Evolutionary conservation across 2,329 filamentous ascomycete genomes (phyloP).

Genomic region (Ophiocordyceps australis): DNA sequence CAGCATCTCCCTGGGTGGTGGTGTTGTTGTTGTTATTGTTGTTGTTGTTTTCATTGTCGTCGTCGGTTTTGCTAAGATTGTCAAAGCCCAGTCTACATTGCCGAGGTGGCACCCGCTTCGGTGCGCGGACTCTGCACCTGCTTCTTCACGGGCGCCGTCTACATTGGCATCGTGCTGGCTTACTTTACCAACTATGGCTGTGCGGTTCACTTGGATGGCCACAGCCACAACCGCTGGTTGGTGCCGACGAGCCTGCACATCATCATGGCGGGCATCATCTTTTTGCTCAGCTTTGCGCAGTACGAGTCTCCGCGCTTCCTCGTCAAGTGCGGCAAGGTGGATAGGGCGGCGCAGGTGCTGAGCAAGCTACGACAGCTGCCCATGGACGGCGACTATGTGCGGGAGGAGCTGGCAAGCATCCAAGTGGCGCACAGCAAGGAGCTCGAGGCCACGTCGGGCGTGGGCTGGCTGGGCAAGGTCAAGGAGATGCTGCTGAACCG

Average conservation of each 20-base stretch:
- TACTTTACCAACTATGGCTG: constrained; percentile 59
- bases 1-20: too few species aligned
- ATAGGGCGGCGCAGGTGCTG: constrained; percentile 38
- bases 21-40: too few species aligned
- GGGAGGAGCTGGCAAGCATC: constrained; percentile 44
- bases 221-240: constrained; percentile 34
- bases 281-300: constrained; percentile 49
- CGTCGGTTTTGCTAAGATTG: too few species aligned
- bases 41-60: too few species aligned
- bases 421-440: constrained; percentile 49
- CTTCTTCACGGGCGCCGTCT: constrained; percentile 37
- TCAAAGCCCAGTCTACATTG: constrained; percentile 48
- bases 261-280: constrained; percentile 59
- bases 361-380: constrained; percentile 39
- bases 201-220: constrained; percentile 26
- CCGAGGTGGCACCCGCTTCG: constrained; percentile 51
- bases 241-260: constrained; percentile 60
- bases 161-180: constrained; percentile 59
- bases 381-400: constrained; percentile 39
- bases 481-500: constrained; percentile 51
- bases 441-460: constrained; percentile 49
- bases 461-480: constrained; percentile 44
- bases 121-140: constrained; percentile 57
- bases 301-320: constrained; percentile 55
- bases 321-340: constrained; percentile 42